Evolutionary conservation across 73 alveolate species (phyloP).

Genomic region (Stentor roeselii): DNA sequence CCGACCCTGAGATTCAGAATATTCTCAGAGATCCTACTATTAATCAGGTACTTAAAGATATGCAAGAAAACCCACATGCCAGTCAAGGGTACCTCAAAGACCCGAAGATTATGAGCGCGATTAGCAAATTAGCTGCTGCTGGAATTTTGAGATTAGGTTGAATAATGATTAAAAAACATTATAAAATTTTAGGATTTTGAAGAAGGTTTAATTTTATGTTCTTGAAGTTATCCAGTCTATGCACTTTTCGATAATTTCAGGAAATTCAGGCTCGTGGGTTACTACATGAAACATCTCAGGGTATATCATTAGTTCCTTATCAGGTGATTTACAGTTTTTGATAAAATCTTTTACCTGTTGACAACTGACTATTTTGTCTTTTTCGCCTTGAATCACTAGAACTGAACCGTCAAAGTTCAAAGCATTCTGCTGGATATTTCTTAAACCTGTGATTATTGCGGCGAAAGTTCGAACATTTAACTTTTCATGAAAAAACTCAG

Average conservation of each 20-base stretch:
- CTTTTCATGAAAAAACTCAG: conserved; percentile 3
- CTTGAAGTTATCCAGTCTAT: neutral
- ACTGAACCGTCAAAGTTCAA: neutral
- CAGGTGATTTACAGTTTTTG: neutral
- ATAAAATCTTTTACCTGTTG: too few species aligned
- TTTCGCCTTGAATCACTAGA: conserved; percentile 17
- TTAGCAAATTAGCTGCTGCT: conserved; percentile 95
- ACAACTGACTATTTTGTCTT: conserved; percentile 5
- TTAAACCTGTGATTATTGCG: neutral
- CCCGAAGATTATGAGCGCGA: conserved; percentile 85
- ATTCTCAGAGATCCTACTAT: conserved; percentile 75
- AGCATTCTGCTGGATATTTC: neutral
- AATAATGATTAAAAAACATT: conserved; percentile 6
- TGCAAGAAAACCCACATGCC: conserved; percentile 82
- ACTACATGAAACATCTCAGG: neutral
- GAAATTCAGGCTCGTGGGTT: neutral
- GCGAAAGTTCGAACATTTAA: neutral
- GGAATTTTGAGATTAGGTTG: conserved; percentile 91
- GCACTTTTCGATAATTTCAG: neutral
- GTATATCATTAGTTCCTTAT: neutral
- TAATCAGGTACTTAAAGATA: conserved; percentile 52
- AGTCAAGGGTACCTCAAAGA: conserved; percentile 80
- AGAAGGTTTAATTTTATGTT: neutral
- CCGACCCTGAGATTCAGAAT: conserved; percentile 97
- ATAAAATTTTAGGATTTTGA: neutral